Evolutionary conservation across 352 stramenopile species (phyloP), one percentile per base, ranked within the genome.

Genomic region (Phytophthora lateralis): DNA sequence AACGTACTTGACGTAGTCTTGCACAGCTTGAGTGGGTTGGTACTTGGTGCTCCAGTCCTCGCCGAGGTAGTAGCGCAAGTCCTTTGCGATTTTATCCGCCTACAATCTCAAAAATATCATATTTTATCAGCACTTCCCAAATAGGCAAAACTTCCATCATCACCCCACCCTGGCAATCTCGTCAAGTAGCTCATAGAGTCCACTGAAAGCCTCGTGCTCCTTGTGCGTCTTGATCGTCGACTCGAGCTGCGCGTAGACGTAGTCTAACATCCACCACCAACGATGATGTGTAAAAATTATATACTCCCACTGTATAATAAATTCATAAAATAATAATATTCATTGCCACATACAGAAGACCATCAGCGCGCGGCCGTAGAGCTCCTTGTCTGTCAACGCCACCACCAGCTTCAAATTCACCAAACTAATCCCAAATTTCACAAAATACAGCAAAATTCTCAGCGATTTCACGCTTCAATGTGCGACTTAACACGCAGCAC

Each of bases 351-450:
- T 63, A 91, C 82, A 91, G 60, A 91, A 89, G 30, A 89, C 71
- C 66, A 90, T 67, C 43, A 91, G 43, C 3, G 78, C 73, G 20
- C 76, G 82, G 17, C 82, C 82, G 38, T 91, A 91, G 47, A 90
- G 66, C 34, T 80, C 45, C 29, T 79, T 82, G 67, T 88, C 79
- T 12, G 78, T 91, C 15, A 91, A 66, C 29, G 80, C 72, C 38
- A 91, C 68, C 45, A 88, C 48, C 46, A 91, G 70, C 76, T 89
- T 91, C 39, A 86, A 29, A 43, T 90, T 91, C 46, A 88, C 75
- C 17, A 89, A 61, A 20, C 82, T 91, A 15, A 12, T 43, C 17
- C 9, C 17, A 45, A 27, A n/a, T n/a, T 27, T 7, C 18, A 26
- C 15, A 17, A 24, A 43, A 43, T 24, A 43, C 15, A 43, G 6